phyloP scores from a whole-genome alignment of 306 rosid species.

The Biancaea sappan region DNA sequence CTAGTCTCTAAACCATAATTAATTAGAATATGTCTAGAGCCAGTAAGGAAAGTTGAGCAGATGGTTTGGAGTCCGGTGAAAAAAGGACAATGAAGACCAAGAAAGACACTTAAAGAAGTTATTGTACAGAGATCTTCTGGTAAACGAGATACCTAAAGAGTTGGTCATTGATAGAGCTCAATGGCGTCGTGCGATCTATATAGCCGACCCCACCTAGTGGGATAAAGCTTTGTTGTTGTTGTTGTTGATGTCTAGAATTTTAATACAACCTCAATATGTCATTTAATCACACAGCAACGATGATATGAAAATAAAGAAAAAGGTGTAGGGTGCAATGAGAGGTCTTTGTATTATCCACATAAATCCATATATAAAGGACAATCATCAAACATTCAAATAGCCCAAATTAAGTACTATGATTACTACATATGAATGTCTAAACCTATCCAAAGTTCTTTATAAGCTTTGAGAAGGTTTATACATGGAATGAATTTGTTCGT shows the following conservation, averaged over 20 bases:
- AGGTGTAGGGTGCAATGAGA: not conserved
- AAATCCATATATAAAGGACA: not conserved
- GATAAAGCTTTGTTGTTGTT: too few species aligned
- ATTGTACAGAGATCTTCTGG: too few species aligned
- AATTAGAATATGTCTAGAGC: not conserved
- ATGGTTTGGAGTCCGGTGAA: too few species aligned
- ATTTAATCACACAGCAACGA: not conserved
- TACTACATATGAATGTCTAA: slow-evolving; percentile 11
- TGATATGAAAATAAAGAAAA: not conserved
- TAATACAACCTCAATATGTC: not conserved
- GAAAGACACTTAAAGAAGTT: too few species aligned
- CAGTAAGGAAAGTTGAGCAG: too few species aligned
- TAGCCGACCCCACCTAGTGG: too few species aligned
- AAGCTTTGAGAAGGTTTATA: slow-evolving; percentile 4
- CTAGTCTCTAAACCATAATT: not conserved
- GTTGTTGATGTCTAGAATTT: too few species aligned
- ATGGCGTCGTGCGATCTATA: too few species aligned
- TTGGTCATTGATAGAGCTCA: too few species aligned
- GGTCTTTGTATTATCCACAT: not conserved
- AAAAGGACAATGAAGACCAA: too few species aligned
- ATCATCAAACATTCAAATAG: slow-evolving; percentile 8
- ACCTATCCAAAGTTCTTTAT: not conserved
- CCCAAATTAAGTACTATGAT: not conserved
- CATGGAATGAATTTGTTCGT: not conserved
- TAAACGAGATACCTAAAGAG: too few species aligned